A percentile compares a stretch with the other conserved stretches of the same genome.
These are phyloP conservation scores for Cryptosporidium meleagridis DNA, from an alignment of 169 alveolate species.

Conservation along the genomic window DNA sequence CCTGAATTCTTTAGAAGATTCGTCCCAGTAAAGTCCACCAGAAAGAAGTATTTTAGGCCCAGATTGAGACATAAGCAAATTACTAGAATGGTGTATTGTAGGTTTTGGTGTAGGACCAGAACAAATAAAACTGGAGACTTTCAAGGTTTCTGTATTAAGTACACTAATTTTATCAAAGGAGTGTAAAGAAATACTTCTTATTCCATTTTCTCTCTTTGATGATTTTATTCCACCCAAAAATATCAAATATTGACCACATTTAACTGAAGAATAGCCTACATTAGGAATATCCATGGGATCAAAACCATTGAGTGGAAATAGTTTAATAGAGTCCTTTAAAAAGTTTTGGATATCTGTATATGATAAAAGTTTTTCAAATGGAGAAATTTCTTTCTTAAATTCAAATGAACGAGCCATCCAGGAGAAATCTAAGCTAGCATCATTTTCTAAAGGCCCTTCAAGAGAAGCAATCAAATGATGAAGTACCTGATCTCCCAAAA, in stretches of 20 bases:
- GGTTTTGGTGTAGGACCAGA: not conserved
- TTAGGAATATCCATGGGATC: constrained; percentile 9
- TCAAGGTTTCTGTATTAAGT: not conserved
- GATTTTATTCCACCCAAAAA: constrained; percentile 45
- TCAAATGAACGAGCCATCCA: constrained; percentile 49
- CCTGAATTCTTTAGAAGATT: not conserved
- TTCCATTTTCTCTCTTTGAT: not conserved
- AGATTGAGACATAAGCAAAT: constrained; percentile 17
- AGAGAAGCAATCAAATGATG: constrained; percentile 11
- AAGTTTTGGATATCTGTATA: constrained; percentile 5
- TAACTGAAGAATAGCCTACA: constrained; percentile 48
- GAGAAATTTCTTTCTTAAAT: not conserved
- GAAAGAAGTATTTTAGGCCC: constrained; percentile 50
- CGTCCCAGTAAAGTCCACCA: constrained; percentile 41
- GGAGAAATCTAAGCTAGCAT: constrained; percentile 12
- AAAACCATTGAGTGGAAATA: constrained; percentile 20
- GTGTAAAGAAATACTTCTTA: not conserved
- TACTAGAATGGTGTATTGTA: constrained; percentile 59
- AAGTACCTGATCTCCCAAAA: constrained; percentile 79
- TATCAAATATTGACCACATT: constrained; percentile 38
- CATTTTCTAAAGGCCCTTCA: not conserved
- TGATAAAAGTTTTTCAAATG: not conserved
- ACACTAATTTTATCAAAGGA: constrained; percentile 15
- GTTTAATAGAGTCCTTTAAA: not conserved
- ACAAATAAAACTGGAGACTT: not conserved